These are phyloP conservation scores for Avena insularis DNA, from an alignment of 176 grass and related monocot species.

Conservation along the genomic window DNA sequence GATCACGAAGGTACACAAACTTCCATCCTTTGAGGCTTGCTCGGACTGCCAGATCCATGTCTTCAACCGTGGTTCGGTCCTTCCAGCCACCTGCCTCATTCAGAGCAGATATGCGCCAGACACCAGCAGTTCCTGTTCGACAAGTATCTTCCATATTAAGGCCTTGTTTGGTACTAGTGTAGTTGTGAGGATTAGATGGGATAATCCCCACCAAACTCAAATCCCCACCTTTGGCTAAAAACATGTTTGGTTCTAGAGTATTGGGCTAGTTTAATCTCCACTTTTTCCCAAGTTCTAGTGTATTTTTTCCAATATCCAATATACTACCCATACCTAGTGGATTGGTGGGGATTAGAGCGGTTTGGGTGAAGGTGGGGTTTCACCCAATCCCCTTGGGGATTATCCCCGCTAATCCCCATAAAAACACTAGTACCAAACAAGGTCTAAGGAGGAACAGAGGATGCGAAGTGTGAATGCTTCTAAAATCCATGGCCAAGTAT, in stretches of 20 bases:
- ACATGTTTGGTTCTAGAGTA: too few relatives aligned
- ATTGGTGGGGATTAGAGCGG: too few relatives aligned
- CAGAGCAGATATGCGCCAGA: slow-evolving; percentile 74
- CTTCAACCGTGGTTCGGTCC: slow-evolving; percentile 77
- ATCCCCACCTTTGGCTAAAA: too few relatives aligned
- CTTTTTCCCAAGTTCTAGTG: slow-evolving; percentile 7
- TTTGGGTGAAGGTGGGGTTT: too few relatives aligned
- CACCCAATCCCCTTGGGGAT: too few relatives aligned
- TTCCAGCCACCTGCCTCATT: slow-evolving; percentile 84
- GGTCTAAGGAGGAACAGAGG: neutral
- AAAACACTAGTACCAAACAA: too few relatives aligned
- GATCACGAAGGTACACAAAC: slow-evolving; percentile 71
- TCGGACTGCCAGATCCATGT: slow-evolving; percentile 84
- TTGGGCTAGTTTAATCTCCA: too few relatives aligned
- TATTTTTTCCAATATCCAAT: neutral
- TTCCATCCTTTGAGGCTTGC: slow-evolving; percentile 81
- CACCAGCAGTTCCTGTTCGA: slow-evolving; percentile 64
- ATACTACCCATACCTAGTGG: too few relatives aligned
- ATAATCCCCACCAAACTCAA: too few relatives aligned
- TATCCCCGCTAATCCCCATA: too few relatives aligned
- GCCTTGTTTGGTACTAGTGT: too few relatives aligned
- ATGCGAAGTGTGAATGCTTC: neutral
- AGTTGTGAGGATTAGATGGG: too few relatives aligned
- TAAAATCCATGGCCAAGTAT: neutral
- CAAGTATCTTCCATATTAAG: slow-evolving; percentile 28